Evolutionary conservation across 129 eudicot genomes (phyloP).

Genomic region (Flaveria sonorensis): DNA sequence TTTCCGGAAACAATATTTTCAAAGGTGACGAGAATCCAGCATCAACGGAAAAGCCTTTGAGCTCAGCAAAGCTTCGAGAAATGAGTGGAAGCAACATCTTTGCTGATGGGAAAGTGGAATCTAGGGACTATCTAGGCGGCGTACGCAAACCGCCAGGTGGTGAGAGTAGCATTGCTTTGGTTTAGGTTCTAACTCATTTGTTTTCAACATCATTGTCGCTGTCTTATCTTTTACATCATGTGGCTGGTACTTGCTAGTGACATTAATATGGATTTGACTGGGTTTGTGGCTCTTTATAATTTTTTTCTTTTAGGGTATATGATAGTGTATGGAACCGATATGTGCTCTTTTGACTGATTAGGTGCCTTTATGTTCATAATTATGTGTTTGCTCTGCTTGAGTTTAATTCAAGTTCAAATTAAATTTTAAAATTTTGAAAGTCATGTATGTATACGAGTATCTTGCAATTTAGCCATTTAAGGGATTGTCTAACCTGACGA

Average conservation of each 20-base stretch:
- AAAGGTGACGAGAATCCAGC: slow-evolving; percentile 63
- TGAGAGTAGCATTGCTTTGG: slow-evolving; percentile 96
- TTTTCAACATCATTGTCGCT: slow-evolving; percentile 32
- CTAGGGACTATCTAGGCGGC: slow-evolving; percentile 83
- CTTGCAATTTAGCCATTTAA: too few relatives aligned
- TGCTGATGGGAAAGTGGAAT: slow-evolving; percentile 88
- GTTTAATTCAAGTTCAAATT: neutral
- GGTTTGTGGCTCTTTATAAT: slow-evolving; percentile 9
- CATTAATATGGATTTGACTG: slow-evolving; percentile 28
- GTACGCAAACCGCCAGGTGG: slow-evolving; percentile 99
- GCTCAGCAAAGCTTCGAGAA: slow-evolving; percentile 84
- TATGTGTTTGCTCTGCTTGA: slow-evolving; percentile 20
- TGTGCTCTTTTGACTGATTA: slow-evolving; percentile 31
- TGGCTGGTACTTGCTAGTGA: slow-evolving; percentile 25
- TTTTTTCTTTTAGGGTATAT: slow-evolving; percentile 29
- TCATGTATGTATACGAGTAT: too few relatives aligned
- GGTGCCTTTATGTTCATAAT: slow-evolving; percentile 37
- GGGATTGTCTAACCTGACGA: too few relatives aligned
- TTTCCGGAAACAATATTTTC: slow-evolving; percentile 83
- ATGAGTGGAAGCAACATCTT: slow-evolving; percentile 87
- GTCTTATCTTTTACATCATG: too few relatives aligned
- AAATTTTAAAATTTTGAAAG: too few relatives aligned
- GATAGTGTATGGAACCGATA: slow-evolving; percentile 25
- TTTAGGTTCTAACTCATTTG: slow-evolving; percentile 46
- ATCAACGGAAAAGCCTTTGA: slow-evolving; percentile 71